A percentile compares a stretch with the other conserved stretches of the same genome.
Conservation (phyloP, 768 basidiomycete genomes). For the Lepiota subincarnata region DNA sequence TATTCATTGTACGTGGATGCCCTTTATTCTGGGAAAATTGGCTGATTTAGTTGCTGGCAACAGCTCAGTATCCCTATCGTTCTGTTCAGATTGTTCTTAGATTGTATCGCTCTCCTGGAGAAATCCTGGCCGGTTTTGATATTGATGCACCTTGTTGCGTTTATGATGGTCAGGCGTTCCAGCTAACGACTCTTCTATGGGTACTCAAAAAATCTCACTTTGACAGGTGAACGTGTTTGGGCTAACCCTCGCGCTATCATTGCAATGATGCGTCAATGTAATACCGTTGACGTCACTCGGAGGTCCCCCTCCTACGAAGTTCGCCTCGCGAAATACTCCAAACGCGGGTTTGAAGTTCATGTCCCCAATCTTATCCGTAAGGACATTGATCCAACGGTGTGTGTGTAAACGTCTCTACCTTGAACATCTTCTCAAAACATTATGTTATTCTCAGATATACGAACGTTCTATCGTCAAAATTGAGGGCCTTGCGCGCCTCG, state of each 20-base stretch:
- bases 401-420: constrained; percentile 18
- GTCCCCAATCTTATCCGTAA: constrained; percentile 46
- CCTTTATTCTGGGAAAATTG: neutral
- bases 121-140: constrained; percentile 65
- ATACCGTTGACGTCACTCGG: constrained; percentile 58
- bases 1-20: constrained; percentile 49
- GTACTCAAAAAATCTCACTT: neutral
- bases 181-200: neutral
- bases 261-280: constrained; percentile 65
- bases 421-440: neutral
- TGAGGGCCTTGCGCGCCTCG: constrained; percentile 56
- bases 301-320: constrained; percentile 65
- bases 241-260: constrained; percentile 57
- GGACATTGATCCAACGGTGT: constrained; percentile 57
- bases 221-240: constrained; percentile 44
- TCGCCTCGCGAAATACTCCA: constrained; percentile 54
- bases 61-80: constrained; percentile 64
- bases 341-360: constrained; percentile 52
- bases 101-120: constrained; percentile 58
- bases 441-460: constrained; percentile 38
- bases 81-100: constrained; percentile 65
- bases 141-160: constrained; percentile 62
- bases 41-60: neutral
- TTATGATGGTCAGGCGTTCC: constrained; percentile 26
- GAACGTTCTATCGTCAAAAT: constrained; percentile 55